phyloP scores from a whole-genome alignment of 441 rosid genomes.

The Kokia cookei region DNA sequence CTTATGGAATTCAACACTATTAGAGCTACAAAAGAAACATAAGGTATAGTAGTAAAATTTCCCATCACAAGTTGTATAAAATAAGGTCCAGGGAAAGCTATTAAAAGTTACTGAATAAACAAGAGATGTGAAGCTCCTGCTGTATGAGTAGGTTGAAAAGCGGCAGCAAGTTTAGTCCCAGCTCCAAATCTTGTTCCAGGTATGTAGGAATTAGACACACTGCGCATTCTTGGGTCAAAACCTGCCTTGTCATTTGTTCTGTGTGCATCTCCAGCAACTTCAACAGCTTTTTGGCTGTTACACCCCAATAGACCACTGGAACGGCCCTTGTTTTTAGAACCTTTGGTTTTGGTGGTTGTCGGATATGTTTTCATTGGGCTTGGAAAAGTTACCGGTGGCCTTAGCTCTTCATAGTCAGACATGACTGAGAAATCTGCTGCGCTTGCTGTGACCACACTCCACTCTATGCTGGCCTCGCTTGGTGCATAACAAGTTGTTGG shows the following conservation, averaged over 20 bases:
- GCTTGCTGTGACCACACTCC: constrained; percentile 89
- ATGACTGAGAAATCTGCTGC: constrained; percentile 63
- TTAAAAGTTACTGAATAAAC: constrained; percentile 26
- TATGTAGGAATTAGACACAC: constrained; percentile 20
- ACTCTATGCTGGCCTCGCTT: constrained; percentile 81
- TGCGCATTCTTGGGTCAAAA: constrained; percentile 9
- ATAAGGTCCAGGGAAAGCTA: neutral
- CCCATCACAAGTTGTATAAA: neutral
- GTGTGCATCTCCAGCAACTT: constrained; percentile 53
- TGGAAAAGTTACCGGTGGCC: constrained; percentile 18
- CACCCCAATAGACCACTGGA: constrained; percentile 57
- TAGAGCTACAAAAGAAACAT: neutral
- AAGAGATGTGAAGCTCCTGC: constrained; percentile 30
- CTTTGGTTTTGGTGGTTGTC: constrained; percentile 13
- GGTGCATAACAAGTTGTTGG: constrained; percentile 67
- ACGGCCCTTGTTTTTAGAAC: constrained; percentile 19
- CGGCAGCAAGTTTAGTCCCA: constrained; percentile 30
- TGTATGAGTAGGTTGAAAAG: constrained; percentile 26
- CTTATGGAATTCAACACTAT: neutral
- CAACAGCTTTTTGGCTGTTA: constrained; percentile 63
- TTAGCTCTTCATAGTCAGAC: constrained; percentile 57
- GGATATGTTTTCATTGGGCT: constrained; percentile 24
- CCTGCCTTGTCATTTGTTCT: constrained; percentile 22
- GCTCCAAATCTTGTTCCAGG: constrained; percentile 38
- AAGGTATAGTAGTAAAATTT: neutral